Evolutionary conservation across 1,139 yeast genomes (phyloP).

Genomic region (Groenewaldozyma auringiensis): DNA sequence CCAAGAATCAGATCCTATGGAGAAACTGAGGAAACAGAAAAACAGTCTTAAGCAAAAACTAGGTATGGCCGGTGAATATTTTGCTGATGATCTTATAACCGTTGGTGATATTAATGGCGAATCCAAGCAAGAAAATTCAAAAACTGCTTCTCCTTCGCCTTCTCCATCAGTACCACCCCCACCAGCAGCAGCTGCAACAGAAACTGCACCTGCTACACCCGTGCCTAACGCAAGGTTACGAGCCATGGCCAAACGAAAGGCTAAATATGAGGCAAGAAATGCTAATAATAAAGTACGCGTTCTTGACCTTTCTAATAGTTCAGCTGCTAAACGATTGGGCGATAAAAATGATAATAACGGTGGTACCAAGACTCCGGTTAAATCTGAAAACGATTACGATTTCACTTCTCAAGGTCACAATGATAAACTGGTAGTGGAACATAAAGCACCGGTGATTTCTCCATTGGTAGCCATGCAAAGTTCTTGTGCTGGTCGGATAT

Average conservation of each 20-base stretch:
- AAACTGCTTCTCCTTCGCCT: slow-evolving; percentile 12
- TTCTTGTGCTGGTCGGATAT: slow-evolving; percentile 67
- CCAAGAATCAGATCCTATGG: slow-evolving; percentile 34
- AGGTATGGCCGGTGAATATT: slow-evolving; percentile 39
- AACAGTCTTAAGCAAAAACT: slow-evolving; percentile 34
- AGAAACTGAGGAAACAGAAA: slow-evolving; percentile 35
- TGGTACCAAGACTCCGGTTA: slow-evolving; percentile 11
- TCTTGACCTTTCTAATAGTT: slow-evolving; percentile 72
- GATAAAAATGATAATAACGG: slow-evolving; percentile 13
- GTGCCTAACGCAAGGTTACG: slow-evolving; percentile 67
- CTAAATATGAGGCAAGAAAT: slow-evolving; percentile 70
- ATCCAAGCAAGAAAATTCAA: slow-evolving; percentile 12
- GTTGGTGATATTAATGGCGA: slow-evolving; percentile 25
- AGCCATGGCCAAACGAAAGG: slow-evolving; percentile 90
- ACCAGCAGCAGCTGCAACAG: slow-evolving; percentile 15
- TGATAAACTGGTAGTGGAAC: slow-evolving; percentile 76
- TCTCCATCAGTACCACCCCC: slow-evolving; percentile 16
- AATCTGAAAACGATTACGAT: slow-evolving; percentile 17
- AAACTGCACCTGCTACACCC: slow-evolving; percentile 8
- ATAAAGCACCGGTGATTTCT: slow-evolving; percentile 57
- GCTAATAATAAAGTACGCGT: slow-evolving; percentile 46
- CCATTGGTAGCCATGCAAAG: slow-evolving; percentile 71
- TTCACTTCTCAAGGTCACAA: slow-evolving; percentile 76
- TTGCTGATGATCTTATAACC: slow-evolving; percentile 32
- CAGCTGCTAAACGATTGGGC: slow-evolving; percentile 54